Percentiles rank a stretch among this genome's conserved stretches.
phyloP scores from a whole-genome alignment of 2,329 filamentous ascomycete species.

The Shiraia sp. region DNA sequence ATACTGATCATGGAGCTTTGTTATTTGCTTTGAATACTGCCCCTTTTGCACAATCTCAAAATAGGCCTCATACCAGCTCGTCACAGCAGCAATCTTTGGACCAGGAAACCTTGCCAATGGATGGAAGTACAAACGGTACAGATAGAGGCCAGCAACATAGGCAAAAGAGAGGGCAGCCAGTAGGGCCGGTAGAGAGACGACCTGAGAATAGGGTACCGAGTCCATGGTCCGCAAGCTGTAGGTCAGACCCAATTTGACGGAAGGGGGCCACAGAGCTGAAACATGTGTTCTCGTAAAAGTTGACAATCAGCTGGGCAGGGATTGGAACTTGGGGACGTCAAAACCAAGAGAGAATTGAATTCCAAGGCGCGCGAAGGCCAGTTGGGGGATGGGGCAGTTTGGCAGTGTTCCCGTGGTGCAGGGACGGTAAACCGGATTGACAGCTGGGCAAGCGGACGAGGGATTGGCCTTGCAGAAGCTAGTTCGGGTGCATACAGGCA shows the following conservation, averaged over 20 bases:
- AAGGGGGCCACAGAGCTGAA: constrained; percentile 4
- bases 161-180: constrained; percentile 10
- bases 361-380: too few relatives aligned
- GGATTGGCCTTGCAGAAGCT: too few relatives aligned
- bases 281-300: constrained; percentile 9
- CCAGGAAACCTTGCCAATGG: constrained; percentile 52
- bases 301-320: constrained; percentile 1
- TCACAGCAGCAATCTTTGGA: constrained; percentile 39
- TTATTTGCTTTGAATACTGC: constrained; percentile 37
- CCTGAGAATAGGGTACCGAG: constrained; percentile 4
- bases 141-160: constrained; percentile 22
- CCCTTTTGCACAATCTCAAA: constrained; percentile 38
- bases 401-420: too few relatives aligned
- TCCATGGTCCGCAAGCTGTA: constrained; percentile 15
- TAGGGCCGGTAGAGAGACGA: constrained; percentile 15
- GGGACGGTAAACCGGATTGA: too few relatives aligned
- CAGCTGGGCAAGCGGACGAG: too few relatives aligned
- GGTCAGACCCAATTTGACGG: constrained; percentile 2
- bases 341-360: background rate
- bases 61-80: constrained; percentile 42
- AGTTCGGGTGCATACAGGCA: too few relatives aligned
- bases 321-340: background rate
- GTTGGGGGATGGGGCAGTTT: too few relatives aligned
- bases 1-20: constrained; percentile 36
- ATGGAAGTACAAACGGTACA: constrained; percentile 51